Conservation (phyloP, 1,139 yeast species). For the Magnusiomyces paraingens region DNA sequence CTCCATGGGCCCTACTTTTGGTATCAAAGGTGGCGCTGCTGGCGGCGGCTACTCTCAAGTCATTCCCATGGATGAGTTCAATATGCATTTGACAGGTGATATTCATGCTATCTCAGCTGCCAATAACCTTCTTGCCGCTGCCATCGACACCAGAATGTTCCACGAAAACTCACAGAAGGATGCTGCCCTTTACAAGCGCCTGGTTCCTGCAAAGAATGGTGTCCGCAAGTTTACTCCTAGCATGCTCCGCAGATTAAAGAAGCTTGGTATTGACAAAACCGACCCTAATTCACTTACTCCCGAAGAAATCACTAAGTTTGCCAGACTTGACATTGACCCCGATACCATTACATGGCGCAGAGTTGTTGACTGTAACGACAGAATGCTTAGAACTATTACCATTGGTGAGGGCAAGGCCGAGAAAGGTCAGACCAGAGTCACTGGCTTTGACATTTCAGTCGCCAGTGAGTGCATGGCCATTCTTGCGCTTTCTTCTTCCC, state of each 20-base stretch:
- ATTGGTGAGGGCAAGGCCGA: conserved; percentile 94
- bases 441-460: conserved; percentile 95
- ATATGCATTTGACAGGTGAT: conserved; percentile 97
- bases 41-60: conserved; percentile 99
- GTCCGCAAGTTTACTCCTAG: conserved; percentile 68
- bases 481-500: conserved; percentile 78
- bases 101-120: conserved; percentile 97
- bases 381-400: conserved; percentile 85
- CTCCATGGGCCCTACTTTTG: conserved; percentile 98
- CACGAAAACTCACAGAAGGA: conserved; percentile 91
- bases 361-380: conserved; percentile 93
- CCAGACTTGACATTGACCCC: conserved; percentile 87
- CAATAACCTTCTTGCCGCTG: conserved; percentile 91
- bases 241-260: conserved; percentile 70
- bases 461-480: conserved; percentile 99
- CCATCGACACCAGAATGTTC: conserved; percentile 95
- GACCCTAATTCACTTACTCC: conserved; percentile 78
- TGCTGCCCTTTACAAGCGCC: conserved; percentile 75
- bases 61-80: conserved; percentile 98
- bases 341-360: conserved; percentile 94
- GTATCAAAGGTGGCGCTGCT: conserved; percentile 99
- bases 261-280: conserved; percentile 74
- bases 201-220: conserved; percentile 90
- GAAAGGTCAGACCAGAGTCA: conserved; percentile 77
- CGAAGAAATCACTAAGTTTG: conserved; percentile 72